Evolutionary conservation across 106 monocot species (phyloP).

Genomic region (Iris macrosiphon): DNA sequence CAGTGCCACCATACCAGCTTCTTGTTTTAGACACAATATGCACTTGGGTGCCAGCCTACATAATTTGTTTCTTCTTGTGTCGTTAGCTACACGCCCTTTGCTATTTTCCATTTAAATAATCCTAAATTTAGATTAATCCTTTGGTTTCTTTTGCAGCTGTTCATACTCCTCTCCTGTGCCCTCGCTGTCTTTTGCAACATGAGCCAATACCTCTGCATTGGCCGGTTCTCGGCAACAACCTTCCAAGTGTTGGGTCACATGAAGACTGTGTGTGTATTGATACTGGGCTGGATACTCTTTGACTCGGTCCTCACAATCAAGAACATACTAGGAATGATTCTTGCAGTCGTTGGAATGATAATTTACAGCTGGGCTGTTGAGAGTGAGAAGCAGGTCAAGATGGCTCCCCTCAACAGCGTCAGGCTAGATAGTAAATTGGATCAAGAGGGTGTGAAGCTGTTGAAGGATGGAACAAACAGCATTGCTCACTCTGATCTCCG

Average conservation of each 20-base stretch:
- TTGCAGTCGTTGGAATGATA: constrained; percentile 43
- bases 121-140: no score
- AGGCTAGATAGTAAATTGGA: constrained; percentile 12
- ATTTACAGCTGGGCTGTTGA: constrained; percentile 62
- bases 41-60: no score
- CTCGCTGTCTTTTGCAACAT: constrained; percentile 54
- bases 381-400: constrained; percentile 16
- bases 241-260: constrained; percentile 63
- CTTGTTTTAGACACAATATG: no score
- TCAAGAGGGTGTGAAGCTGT: constrained; percentile 26
- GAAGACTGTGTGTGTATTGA: constrained; percentile 41
- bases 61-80: no score
- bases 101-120: no score
- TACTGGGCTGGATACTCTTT: constrained; percentile 44
- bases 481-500: constrained; percentile 19
- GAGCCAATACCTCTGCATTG: constrained; percentile 54
- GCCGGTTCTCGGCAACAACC: constrained; percentile 47
- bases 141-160: constrained; percentile 23
- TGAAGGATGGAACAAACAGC: constrained; percentile 26
- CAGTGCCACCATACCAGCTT: no score
- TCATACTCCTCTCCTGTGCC: constrained; percentile 48
- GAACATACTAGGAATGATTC: constrained; percentile 37
- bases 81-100: no score
- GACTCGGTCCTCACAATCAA: constrained; percentile 52
- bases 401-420: constrained; percentile 1